Evolutionary conservation across 2,329 filamentous ascomycete species (phyloP).

Genomic region (Penicillium sp.): DNA sequence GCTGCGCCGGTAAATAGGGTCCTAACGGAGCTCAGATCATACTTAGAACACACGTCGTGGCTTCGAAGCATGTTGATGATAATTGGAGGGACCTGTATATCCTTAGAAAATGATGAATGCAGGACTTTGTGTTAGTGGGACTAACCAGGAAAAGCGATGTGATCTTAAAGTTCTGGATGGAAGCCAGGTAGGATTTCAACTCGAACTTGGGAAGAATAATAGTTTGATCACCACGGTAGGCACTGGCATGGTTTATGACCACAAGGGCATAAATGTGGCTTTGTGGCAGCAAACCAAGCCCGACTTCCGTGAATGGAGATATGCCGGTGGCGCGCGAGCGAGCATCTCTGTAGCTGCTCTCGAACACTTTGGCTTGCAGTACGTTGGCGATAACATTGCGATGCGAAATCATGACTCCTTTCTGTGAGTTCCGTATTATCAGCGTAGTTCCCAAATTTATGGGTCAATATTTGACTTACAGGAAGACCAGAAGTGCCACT

Average conservation of each 20-base stretch:
- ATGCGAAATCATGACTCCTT: conserved; percentile 83
- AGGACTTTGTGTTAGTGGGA: background rate
- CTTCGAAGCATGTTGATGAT: conserved; percentile 74
- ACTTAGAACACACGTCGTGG: conserved; percentile 60
- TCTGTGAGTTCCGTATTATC: conserved; percentile 46
- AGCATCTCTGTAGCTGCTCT: conserved; percentile 38
- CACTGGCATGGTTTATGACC: conserved; percentile 64
- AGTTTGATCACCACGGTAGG: conserved; percentile 71
- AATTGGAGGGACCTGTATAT: conserved; percentile 69
- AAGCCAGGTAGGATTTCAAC: conserved; percentile 61
- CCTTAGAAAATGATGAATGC: background rate
- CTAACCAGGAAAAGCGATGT: conserved; percentile 64
- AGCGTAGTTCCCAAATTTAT: background rate
- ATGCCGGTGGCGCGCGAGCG: conserved; percentile 35
- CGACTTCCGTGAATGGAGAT: conserved; percentile 55
- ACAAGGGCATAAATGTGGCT: conserved; percentile 81
- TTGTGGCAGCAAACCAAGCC: conserved; percentile 71
- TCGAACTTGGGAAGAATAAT: conserved; percentile 75
- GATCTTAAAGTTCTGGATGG: conserved; percentile 70
- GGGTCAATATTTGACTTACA: conserved; percentile 43
- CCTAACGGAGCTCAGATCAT: conserved; percentile 68
- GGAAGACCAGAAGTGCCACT: conserved; percentile 78
- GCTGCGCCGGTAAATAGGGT: conserved; percentile 74
- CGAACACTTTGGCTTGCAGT: conserved; percentile 60
- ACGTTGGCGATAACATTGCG: conserved; percentile 76